A percentile compares a stretch with the other conserved stretches of the same genome.
Conservation (phyloP, 2,329 filamentous ascomycete genomes). For the Clarireedia paspali region DNA sequence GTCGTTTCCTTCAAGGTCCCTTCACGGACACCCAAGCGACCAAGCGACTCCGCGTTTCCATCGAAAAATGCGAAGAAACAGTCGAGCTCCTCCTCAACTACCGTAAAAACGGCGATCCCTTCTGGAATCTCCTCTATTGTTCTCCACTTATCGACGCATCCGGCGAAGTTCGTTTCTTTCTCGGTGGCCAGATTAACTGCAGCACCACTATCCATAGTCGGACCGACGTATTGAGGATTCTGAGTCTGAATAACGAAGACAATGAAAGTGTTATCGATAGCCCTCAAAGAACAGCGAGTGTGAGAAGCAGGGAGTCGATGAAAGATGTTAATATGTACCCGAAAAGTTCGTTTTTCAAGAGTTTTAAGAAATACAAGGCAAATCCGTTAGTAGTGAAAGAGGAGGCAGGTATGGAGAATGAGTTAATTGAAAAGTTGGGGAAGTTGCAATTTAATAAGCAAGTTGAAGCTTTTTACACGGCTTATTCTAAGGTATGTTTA, state of each 20-base stretch:
- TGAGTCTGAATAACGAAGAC: slow-evolving; percentile 34
- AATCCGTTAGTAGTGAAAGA: slow-evolving; percentile 11
- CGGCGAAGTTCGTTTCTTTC: slow-evolving; percentile 43
- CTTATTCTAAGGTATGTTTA: slow-evolving; percentile 33
- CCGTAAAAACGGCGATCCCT: slow-evolving; percentile 42
- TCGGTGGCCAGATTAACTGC: slow-evolving; percentile 51
- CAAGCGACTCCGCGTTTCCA: slow-evolving; percentile 34
- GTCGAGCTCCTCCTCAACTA: slow-evolving; percentile 46
- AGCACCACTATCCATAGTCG: slow-evolving; percentile 44
- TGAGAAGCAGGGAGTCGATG: slow-evolving; percentile 2
- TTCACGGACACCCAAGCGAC: slow-evolving; percentile 38
- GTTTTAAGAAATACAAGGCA: slow-evolving; percentile 21
- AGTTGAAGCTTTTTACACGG: slow-evolving; percentile 35
- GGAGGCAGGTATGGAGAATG: slow-evolving; percentile 35
- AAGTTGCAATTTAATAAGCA: slow-evolving; percentile 32
- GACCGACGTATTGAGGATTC: slow-evolving; percentile 42
- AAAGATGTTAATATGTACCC: not conserved
- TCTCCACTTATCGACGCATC: slow-evolving; percentile 42
- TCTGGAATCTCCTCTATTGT: slow-evolving; percentile 50
- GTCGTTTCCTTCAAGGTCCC: slow-evolving; percentile 41
- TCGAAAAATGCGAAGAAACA: slow-evolving; percentile 36
- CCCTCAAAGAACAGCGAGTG: slow-evolving; percentile 13
- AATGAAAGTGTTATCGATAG: slow-evolving; percentile 22
- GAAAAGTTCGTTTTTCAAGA: slow-evolving; percentile 23
- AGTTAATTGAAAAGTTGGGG: slow-evolving; percentile 31